Conservation (phyloP, 345 rosid genomes). For the Eucalyptus pauciflora region DNA sequence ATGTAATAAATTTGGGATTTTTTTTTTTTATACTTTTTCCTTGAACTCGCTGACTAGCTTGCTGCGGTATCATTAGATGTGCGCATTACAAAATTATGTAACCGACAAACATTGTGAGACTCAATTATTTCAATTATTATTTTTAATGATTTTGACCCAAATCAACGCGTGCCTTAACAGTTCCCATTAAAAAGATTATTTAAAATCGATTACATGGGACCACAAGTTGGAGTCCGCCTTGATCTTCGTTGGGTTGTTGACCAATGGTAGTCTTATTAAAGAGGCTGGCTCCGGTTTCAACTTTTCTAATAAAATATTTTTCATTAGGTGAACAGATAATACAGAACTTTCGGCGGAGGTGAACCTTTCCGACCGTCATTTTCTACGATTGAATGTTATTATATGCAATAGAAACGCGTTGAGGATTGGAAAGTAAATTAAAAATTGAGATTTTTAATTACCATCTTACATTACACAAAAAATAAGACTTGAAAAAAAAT, state of each 20-base stretch:
- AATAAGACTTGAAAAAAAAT: background rate
- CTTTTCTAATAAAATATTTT: background rate
- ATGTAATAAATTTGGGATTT: no score
- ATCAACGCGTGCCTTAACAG: background rate
- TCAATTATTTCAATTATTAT: background rate
- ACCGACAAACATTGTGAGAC: background rate
- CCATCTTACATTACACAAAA: background rate
- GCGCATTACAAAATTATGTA: background rate
- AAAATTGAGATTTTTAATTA: background rate
- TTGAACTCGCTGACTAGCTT: background rate
- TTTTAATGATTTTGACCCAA: background rate
- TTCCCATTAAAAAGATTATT: background rate
- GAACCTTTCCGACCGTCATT: background rate
- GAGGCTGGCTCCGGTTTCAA: background rate
- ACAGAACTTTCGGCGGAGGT: background rate
- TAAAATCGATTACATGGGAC: background rate
- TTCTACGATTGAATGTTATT: background rate
- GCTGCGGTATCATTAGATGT: background rate
- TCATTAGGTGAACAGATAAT: background rate
- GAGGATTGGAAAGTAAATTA: background rate
- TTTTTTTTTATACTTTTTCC: no score
- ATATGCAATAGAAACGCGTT: background rate
- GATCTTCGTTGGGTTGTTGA: background rate
- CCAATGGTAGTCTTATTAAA: background rate
- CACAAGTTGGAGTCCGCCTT: background rate